Percentiles rank a stretch among this genome's conserved stretches.
phyloP scores from a whole-genome alignment of 768 basidiomycete species.

The Mycena galericulata region DNA sequence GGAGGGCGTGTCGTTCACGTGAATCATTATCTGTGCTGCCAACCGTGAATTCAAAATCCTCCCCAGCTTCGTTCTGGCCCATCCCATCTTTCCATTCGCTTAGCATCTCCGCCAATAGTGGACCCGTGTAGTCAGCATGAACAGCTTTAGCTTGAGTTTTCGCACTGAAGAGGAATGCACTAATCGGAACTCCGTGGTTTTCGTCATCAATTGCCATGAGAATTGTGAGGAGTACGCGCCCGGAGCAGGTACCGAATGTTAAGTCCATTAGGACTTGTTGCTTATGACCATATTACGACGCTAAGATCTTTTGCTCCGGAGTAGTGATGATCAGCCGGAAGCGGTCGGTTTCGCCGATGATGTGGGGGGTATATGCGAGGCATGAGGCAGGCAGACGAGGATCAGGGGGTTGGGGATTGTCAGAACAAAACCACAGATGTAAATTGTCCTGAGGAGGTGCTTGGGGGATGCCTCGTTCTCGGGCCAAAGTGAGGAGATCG shows the following conservation, averaged over 20 bases:
- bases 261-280: constrained; percentile 25
- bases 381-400: constrained; percentile 2
- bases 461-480: constrained; percentile 1
- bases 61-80: not conserved
- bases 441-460: not conserved
- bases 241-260: constrained; percentile 30
- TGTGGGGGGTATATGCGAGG: not conserved
- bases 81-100: not conserved
- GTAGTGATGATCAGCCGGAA: constrained; percentile 7
- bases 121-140: not conserved
- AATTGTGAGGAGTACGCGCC: constrained; percentile 18
- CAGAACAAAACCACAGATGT: not conserved
- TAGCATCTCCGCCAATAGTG: not conserved
- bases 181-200: not conserved
- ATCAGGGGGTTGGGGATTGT: not conserved
- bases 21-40: constrained; percentile 5
- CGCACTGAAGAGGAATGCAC: not conserved
- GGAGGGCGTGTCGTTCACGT: no score
- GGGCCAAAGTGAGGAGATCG: constrained; percentile 3
- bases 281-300: constrained; percentile 26
- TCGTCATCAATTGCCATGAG: constrained; percentile 28
- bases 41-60: not conserved
- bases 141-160: not conserved
- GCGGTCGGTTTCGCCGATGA: constrained; percentile 11
- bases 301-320: constrained; percentile 4